Evolutionary conservation across 1,284 basidiomycete genomes (phyloP), one percentile per base, ranked within the genome.

Genomic region (Peniophora sp.): DNA sequence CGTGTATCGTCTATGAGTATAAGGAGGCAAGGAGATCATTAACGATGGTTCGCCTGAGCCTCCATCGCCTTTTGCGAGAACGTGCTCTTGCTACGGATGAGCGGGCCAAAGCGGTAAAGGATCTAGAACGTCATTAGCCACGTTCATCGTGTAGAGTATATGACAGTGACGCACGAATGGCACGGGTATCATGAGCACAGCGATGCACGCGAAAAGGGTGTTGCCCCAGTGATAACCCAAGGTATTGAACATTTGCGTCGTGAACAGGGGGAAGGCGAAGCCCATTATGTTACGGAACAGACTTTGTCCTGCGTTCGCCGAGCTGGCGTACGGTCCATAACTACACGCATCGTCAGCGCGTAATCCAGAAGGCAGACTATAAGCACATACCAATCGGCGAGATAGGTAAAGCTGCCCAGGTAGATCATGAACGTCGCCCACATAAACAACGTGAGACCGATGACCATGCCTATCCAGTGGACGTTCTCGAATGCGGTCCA

Each of bases 301-400:
- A 61, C 81, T 85, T 64, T 90, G 89, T 0, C 85, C 89, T 0
- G 89, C 88, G 17, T 89, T 67, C 1, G 88, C 87, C 1, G 85
- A 88, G 0, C 84, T 87, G 3, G 88, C 89, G 55, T 82, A 91
- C 1, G 81, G 74, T 1, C 83, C 83, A 53, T 87, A 86, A 58
- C 82, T 85, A 47, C 10, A 19, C 43, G 44, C 43, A 2, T 38
- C 14, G 17, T 41, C 23, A 17, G 45, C 32, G 2, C 16, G 38
- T 24, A 48, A 41, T 10, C 25, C 2, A 25, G 16, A 34, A 9
- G 22, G 45, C 36, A 49, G 50, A 50, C 41, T 6, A 43, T 22
- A 2, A 35, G 3, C 3, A 63, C 74, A 24, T 59, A 85, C 81
- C 83, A 85, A 61, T 88, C 86, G 1, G 85, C 83, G 19, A 89